These are phyloP conservation scores for Lagenidium sp. DNA, from an alignment of 352 stramenopile species.

Conservation along the genomic window DNA sequence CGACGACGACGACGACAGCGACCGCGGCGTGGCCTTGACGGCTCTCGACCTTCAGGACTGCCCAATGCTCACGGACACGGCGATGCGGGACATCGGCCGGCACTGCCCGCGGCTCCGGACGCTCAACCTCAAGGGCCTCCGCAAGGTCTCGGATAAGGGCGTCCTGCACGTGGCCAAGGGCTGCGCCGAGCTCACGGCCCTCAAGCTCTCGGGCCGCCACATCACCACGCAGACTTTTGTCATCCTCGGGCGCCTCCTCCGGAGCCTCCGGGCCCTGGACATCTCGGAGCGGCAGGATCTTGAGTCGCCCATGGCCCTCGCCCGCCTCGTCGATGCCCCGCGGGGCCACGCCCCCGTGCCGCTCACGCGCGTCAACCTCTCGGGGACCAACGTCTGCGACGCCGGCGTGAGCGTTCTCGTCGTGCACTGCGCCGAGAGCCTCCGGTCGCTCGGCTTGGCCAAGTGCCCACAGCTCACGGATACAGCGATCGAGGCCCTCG, in stretches of 20 bases:
- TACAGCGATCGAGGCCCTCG: slow-evolving; percentile 34
- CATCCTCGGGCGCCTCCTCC: slow-evolving; percentile 45
- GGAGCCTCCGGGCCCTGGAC: slow-evolving; percentile 27
- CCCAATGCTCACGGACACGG: slow-evolving; percentile 27
- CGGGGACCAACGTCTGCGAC: slow-evolving; percentile 48
- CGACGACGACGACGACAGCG: neutral
- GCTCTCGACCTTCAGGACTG: slow-evolving; percentile 56
- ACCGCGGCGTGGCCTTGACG: slow-evolving; percentile 6
- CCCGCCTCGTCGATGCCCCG: too few species aligned
- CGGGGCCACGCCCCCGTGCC: too few species aligned
- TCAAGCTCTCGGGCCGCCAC: slow-evolving; percentile 49
- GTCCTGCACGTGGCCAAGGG: slow-evolving; percentile 36
- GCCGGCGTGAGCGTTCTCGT: slow-evolving; percentile 42
- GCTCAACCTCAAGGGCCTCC: slow-evolving; percentile 43
- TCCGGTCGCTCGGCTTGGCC: slow-evolving; percentile 47
- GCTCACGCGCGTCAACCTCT: too few species aligned
- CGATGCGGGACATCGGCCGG: slow-evolving; percentile 22
- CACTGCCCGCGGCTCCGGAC: slow-evolving; percentile 27
- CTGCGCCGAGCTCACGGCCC: slow-evolving; percentile 21
- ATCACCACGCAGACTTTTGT: slow-evolving; percentile 36
- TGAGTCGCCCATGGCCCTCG: too few species aligned
- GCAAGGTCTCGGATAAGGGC: slow-evolving; percentile 45
- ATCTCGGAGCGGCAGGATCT: slow-evolving; percentile 38
- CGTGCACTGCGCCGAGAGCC: slow-evolving; percentile 21
- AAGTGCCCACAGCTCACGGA: slow-evolving; percentile 55